Base-by-base conservation (phyloP, 495 filamentous ascomycete genomes). In the Aspergillus affinis region DNA sequence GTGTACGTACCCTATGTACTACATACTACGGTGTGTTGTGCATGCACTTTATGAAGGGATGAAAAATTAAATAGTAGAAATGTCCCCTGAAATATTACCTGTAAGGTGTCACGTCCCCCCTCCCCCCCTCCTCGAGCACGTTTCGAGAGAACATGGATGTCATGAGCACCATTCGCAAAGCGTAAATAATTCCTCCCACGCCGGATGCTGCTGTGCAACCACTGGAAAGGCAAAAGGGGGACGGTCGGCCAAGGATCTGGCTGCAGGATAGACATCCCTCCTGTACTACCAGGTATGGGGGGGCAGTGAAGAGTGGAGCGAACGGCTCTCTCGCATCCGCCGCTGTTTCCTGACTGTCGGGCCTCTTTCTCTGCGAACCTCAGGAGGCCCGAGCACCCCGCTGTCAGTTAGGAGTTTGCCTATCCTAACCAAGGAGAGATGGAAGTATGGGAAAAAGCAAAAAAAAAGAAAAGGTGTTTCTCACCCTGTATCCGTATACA, bases 321-420 rank as follows among this genome's bases (percentile, higher is more conserved):
- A 76, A 76, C 73, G 73, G 72, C 63, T 30, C 61, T 65, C 68
- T 73, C 73, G 72, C 71, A 73, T 67, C 71, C 65, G 70, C 64
- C 65, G 63, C 69, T 72, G 73, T 61, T 72, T 76, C 74, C 74
- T 73, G 68, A 69, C 65, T 76, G 74, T 74, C 72, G 74, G 74
- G 74, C 70, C 69, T 66, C 51, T 54, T 57, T 64, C 57, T 36
- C 58, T 62, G 66, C 67, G 66, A 65, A 69, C 65, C 65, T 64
- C 62, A 61, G 54, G 51, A 29, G 71, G 71, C 41, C 69, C 62
- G 62, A 66, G 65, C 67, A 62, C 58, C 9, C 48, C 23, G 23
- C 57, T 64, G 61, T 61, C 60, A 60, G 36, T 47, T 8, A 54
- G 53, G 48, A 60, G 54, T 60, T 55, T 48, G 55, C 18, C 52